Conservation (phyloP, 345 rosid species). For the Anastatica hierochuntica region DNA sequence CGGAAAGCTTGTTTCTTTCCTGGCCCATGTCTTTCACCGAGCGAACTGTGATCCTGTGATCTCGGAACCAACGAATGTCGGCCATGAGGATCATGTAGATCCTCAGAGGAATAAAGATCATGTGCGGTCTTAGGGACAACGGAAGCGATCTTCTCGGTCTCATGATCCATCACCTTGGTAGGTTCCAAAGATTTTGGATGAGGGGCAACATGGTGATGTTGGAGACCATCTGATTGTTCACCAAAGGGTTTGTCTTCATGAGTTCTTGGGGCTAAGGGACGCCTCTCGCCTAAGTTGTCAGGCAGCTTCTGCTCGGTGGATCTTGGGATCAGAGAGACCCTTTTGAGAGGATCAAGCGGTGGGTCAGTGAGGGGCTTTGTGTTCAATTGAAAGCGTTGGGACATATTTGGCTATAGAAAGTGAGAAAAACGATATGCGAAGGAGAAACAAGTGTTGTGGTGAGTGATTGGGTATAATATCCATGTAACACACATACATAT, state of each 20-base stretch:
- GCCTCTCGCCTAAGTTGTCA: constrained; percentile 20
- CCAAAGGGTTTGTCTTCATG: constrained; percentile 13
- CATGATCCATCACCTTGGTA: constrained; percentile 19
- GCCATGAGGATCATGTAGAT: constrained; percentile 3
- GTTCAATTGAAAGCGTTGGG: constrained; percentile 31
- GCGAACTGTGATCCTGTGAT: constrained; percentile 17
- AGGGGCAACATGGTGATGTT: not conserved
- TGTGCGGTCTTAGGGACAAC: constrained; percentile 9
- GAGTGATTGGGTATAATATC: constrained; percentile 6
- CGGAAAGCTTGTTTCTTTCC: constrained; percentile 27
- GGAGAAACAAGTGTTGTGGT: constrained; percentile 3
- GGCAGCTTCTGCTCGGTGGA: constrained; percentile 18
- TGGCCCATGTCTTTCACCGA: constrained; percentile 26
- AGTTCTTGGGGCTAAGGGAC: constrained; percentile 10
- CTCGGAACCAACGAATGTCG: constrained; percentile 18
- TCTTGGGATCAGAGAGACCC: constrained; percentile 30
- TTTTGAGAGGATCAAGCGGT: constrained; percentile 23
- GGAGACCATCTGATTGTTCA: constrained; percentile 3
- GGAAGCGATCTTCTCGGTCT: constrained; percentile 9
- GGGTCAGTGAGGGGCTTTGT: constrained; percentile 9
- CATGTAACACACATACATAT: not conserved
- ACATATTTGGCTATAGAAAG: constrained; percentile 10
- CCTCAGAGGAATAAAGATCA: constrained; percentile 14
- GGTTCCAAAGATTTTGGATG: not conserved
- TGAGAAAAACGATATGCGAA: not conserved